Conservation (phyloP, 306 rosid genomes). For the Erythrophleum fordii region DNA sequence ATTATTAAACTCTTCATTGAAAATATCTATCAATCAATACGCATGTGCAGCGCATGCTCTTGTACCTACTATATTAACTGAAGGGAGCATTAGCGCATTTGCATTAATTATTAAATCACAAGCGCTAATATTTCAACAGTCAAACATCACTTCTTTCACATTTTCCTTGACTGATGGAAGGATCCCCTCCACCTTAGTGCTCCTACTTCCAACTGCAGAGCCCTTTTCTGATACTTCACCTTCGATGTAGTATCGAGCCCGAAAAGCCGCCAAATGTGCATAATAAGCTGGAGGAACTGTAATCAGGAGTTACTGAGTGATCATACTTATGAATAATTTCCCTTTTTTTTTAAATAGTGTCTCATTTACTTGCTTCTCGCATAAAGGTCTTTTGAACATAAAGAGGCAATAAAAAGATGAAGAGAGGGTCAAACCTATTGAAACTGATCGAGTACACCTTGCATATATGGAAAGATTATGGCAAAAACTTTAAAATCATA, state of each 20-base stretch:
- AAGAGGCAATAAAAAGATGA: too few relatives aligned
- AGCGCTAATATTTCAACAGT: constrained; percentile 23
- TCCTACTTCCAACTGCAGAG: constrained; percentile 20
- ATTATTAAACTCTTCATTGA: too few relatives aligned
- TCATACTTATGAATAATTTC: too few relatives aligned
- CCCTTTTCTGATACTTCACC: constrained; percentile 29
- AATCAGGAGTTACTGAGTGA: not conserved
- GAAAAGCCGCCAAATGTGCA: constrained; percentile 49
- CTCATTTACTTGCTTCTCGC: too few relatives aligned
- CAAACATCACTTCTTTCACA: constrained; percentile 44
- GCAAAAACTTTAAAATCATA: not conserved
- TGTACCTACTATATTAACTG: too few relatives aligned
- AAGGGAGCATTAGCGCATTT: too few relatives aligned
- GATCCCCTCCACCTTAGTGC: not conserved
- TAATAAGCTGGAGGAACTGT: constrained; percentile 56
- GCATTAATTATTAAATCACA: too few relatives aligned
- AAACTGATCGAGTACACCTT: constrained; percentile 48
- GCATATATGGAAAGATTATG: constrained; percentile 37
- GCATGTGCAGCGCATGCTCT: too few relatives aligned
- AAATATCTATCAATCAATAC: too few relatives aligned
- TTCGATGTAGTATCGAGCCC: constrained; percentile 47
- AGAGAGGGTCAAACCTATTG: constrained; percentile 41
- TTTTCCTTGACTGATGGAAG: constrained; percentile 21
- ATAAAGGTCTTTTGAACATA: too few relatives aligned
- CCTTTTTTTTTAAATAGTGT: too few relatives aligned